Conservation (phyloP, 2,329 filamentous ascomycete genomes). For the Aspergillus aculeatinus region DNA sequence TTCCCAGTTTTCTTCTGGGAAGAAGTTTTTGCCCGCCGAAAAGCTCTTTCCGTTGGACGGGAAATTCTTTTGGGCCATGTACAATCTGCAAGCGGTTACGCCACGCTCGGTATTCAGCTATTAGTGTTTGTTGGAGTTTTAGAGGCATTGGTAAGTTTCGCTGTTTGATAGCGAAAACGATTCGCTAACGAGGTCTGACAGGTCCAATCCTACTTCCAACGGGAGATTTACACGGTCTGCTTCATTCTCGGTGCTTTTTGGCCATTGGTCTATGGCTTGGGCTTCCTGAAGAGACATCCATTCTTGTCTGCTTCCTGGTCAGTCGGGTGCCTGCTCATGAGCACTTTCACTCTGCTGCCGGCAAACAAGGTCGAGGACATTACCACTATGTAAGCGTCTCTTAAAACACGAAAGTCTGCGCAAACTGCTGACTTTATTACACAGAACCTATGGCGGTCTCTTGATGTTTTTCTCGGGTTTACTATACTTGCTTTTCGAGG, state of each 20-base stretch:
- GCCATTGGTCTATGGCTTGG: constrained; percentile 70
- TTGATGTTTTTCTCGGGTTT: constrained; percentile 76
- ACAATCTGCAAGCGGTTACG: constrained; percentile 56
- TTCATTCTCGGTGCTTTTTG: constrained; percentile 76
- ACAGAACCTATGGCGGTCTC: constrained; percentile 69
- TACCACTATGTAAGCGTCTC: constrained; percentile 66
- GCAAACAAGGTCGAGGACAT: constrained; percentile 82
- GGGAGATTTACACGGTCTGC: constrained; percentile 79
- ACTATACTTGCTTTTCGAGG: constrained; percentile 77
- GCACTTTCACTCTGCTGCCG: constrained; percentile 82
- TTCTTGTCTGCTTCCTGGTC: constrained; percentile 70
- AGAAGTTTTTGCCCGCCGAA: constrained; percentile 78
- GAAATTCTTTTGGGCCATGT: constrained; percentile 69
- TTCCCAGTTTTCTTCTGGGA: constrained; percentile 98
- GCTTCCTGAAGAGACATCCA: constrained; percentile 68
- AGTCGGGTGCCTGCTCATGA: constrained; percentile 77
- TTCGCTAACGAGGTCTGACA: constrained; percentile 35
- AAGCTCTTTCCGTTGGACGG: constrained; percentile 66
- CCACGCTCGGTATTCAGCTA: constrained; percentile 63
- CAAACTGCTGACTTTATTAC: neutral
- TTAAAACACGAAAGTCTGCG: neutral
- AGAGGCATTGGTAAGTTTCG: constrained; percentile 66
- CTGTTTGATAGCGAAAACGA: neutral
- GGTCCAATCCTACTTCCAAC: constrained; percentile 89
- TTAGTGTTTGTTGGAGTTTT: constrained; percentile 71